Base-by-base conservation (phyloP, 768 basidiomycete genomes). In the Chiua virens region DNA sequence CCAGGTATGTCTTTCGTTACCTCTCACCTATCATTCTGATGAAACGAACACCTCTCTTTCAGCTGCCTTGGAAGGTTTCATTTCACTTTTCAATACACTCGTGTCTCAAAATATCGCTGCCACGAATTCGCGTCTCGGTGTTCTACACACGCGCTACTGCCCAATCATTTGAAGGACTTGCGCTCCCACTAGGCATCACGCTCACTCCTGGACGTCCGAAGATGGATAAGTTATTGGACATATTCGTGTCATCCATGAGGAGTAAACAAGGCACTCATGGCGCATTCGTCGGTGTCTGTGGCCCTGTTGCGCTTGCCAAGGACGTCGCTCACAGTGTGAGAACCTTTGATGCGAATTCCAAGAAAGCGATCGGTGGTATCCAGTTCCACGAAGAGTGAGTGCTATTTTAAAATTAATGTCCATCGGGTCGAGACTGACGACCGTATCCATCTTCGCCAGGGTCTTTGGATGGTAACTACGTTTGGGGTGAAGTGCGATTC, bases 171-270 rank as follows among this genome's bases (percentile, higher is more conserved):
- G 43, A 59, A 27, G 49, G 56, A 22, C 50, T 60, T 21, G 59
- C 59, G 53, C 65, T 70, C n/a, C 68, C 67, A 38, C 70, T 66
- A 28, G 70, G 71, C 3, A 59, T 82, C 25, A 72, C 74, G 13
- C 69, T 86, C 45, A 62, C 66, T n/a, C 68, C 80, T 3, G 78
- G 81, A 10, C 75, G 85, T 22, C 85, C 84, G 2, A 71, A 73
- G 37, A 61, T 85, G 15, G 59, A 57, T 4, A 74, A 71, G 45
- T 62, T 79, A 23, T 58, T 86, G 13, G 75, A 79, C 28, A 63
- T 64, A 8, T 70, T 78, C 4, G 70, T 81, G 17, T 56, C 64
- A 9, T 67, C 70, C 23, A 75, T 80, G 14, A 68, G 73, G 30
- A 61, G 63, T 10, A 54, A 75, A 4, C 73, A 71, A 8, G 48